Evolutionary conservation across 73 alveolate genomes (phyloP), one percentile per base, ranked within the genome.

Genomic region (Paramecium caudatum): DNA sequence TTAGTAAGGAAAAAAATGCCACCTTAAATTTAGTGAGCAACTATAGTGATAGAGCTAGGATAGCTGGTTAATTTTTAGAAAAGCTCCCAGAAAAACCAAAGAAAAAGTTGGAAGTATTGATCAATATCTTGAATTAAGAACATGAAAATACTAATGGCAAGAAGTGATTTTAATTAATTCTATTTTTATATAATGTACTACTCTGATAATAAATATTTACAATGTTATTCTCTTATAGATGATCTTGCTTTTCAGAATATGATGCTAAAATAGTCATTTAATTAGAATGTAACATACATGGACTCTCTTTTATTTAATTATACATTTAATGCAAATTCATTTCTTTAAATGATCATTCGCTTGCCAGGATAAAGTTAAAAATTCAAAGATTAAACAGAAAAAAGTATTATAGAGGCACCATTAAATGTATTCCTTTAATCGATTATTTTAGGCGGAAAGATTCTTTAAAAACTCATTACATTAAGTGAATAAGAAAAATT

Each of bases 161-260:
- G n/a, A n/a, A n/a, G n/a, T 55, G 80, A 55, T 55, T 55, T 55
- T 55, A 55, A 55, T 55, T 55, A 55, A 55, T 43, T 55, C 5
- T 43, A 55, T 55, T 5, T 41, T 23, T 55, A 55, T 55, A 55
- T 55, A 27, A 55, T 55, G 13, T 55, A 55, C 80, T 55, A 27
- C 80, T 5, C 37, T 55, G 9, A 55, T 55, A 55, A 19, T n/a
- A n/a, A n/a, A n/a, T n/a, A n/a, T n/a, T n/a, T n/a, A 55, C 46
- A 55, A 55, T 46, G 12, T 23, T 23, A 55, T 55, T 23, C 80
- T 13, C 2, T 55, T n/a, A n/a, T n/a, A n/a, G n/a, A n/a, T n/a
- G n/a, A n/a, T n/a, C n/a, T n/a, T n/a, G n/a, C n/a, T n/a, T n/a
- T n/a, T n/a, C n/a, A n/a, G n/a, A n/a, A n/a, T n/a, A n/a, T n/a